phyloP scores from a whole-genome alignment of 192 early-diverging fungal species.

The Backusella circina region DNA sequence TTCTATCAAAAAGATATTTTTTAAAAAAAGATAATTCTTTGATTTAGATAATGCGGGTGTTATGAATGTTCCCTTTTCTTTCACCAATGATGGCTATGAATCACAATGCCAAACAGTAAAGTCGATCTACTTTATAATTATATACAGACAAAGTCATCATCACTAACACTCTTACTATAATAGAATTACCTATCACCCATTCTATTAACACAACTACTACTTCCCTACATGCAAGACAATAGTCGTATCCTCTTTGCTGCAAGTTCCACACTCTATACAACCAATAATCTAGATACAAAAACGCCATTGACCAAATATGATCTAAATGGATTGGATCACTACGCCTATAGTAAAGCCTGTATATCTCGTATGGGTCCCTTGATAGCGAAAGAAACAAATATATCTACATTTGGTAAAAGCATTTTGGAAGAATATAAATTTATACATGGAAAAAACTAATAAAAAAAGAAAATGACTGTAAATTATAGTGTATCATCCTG shows the following conservation, averaged over 20 bases:
- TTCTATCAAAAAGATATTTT: too few species aligned
- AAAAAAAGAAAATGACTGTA: too few species aligned
- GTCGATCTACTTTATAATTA: neutral
- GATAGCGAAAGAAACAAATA: neutral
- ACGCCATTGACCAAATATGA: neutral
- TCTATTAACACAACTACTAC: neutral
- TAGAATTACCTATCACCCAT: slow-evolving; percentile 15
- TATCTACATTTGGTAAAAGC: neutral
- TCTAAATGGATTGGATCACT: slow-evolving; percentile 2
- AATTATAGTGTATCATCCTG: slow-evolving; percentile 13
- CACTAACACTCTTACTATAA: neutral
- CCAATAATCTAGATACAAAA: neutral
- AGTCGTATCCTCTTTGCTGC: slow-evolving; percentile 1
- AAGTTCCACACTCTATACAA: slow-evolving; percentile 13
- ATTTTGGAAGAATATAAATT: neutral
- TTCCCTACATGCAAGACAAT: neutral
- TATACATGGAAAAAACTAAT: neutral
- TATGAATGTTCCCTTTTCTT: slow-evolving; percentile 5
- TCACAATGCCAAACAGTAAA: slow-evolving; percentile 18
- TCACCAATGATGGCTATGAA: slow-evolving; percentile 4
- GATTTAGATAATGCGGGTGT: slow-evolving; percentile 17
- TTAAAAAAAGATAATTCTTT: neutral
- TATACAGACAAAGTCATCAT: neutral
- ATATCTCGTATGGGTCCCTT: neutral
- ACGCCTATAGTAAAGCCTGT: slow-evolving; percentile 15